Evolutionary conservation across 2,329 filamentous ascomycete genomes (phyloP).

Genomic region (Clonostachys chloroleuca): DNA sequence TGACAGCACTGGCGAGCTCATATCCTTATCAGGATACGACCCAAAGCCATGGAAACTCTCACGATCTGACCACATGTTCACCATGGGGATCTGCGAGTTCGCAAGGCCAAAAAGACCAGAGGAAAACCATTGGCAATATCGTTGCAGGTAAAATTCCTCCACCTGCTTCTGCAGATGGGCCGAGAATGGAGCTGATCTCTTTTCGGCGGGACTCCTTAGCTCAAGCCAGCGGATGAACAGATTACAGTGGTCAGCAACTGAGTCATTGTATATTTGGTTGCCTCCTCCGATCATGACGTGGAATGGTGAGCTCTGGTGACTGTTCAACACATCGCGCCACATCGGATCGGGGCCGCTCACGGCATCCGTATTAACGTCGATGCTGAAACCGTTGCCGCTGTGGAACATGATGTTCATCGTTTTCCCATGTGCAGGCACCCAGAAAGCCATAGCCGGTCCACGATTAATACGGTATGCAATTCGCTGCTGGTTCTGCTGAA

Average conservation of each 20-base stretch:
- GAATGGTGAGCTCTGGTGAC: slow-evolving; percentile 85
- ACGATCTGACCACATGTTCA: slow-evolving; percentile 97
- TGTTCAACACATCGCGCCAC: slow-evolving; percentile 94
- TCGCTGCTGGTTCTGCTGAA: slow-evolving; percentile 71
- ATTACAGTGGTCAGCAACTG: slow-evolving; percentile 67
- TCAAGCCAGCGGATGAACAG: slow-evolving; percentile 82
- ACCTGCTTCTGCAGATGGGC: slow-evolving; percentile 82
- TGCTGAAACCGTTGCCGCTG: slow-evolving; percentile 93
- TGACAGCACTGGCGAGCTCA: slow-evolving; percentile 84
- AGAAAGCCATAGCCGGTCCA: slow-evolving; percentile 85
- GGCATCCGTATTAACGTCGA: slow-evolving; percentile 70
- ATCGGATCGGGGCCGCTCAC: slow-evolving; percentile 92
- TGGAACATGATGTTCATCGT: slow-evolving; percentile 99
- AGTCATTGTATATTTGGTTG: slow-evolving; percentile 95
- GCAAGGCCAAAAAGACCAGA: slow-evolving; percentile 92
- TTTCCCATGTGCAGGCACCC: slow-evolving; percentile 81
- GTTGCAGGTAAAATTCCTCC: slow-evolving; percentile 81
- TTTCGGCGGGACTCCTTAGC: slow-evolving; percentile 74
- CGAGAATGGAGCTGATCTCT: slow-evolving; percentile 75
- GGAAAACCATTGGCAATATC: slow-evolving; percentile 94
- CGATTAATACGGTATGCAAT: slow-evolving; percentile 95
- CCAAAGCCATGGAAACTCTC: slow-evolving; percentile 90
- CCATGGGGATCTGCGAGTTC: slow-evolving; percentile 92
- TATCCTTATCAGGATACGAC: slow-evolving; percentile 88
- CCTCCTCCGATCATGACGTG: slow-evolving; percentile 98